Conservation (phyloP, 2,329 filamentous ascomycete genomes). For the Allantophomopsis cytisporea region DNA sequence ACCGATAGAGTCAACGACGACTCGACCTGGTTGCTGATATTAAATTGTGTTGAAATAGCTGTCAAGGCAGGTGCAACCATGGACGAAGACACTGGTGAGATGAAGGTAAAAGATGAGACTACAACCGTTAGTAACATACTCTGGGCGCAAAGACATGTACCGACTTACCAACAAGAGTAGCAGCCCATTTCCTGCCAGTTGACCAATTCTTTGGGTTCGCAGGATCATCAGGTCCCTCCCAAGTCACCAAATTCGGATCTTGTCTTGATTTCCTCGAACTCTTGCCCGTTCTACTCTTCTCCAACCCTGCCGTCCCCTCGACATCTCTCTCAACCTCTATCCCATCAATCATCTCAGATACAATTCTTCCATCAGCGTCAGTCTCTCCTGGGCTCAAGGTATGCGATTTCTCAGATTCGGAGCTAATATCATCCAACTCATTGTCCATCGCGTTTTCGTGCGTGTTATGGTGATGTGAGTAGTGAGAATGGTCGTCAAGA, state of each 20-base stretch:
- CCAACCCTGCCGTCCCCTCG: constrained; percentile 8
- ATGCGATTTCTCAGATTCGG: constrained; percentile 2
- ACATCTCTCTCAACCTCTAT: constrained; percentile 12
- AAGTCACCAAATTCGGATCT: constrained; percentile 14
- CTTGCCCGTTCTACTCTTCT: constrained; percentile 8
- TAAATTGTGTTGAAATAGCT: constrained; percentile 36
- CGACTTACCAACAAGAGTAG: constrained; percentile 25
- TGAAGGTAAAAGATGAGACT: constrained; percentile 34
- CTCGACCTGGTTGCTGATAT: constrained; percentile 30
- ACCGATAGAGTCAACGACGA: constrained; percentile 30
- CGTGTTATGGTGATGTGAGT: constrained; percentile 2
- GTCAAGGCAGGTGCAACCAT: constrained; percentile 38
- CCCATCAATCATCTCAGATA: constrained; percentile 10
- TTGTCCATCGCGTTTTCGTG: constrained; percentile 3
- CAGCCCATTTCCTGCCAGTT: constrained; percentile 27
- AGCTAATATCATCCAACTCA: constrained; percentile 3
- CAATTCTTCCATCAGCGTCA: constrained; percentile 2
- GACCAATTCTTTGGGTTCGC: constrained; percentile 16
- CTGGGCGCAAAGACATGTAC: background rate
- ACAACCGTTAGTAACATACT: background rate
- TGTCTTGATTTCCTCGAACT: constrained; percentile 4
- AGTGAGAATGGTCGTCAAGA: constrained; percentile 10
- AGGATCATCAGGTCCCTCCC: constrained; percentile 12
- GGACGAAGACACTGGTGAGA: constrained; percentile 34
- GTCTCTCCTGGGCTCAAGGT: constrained; percentile 2